Conservation (phyloP, 129 eudicot species). For the Lactuca sativa region DNA sequence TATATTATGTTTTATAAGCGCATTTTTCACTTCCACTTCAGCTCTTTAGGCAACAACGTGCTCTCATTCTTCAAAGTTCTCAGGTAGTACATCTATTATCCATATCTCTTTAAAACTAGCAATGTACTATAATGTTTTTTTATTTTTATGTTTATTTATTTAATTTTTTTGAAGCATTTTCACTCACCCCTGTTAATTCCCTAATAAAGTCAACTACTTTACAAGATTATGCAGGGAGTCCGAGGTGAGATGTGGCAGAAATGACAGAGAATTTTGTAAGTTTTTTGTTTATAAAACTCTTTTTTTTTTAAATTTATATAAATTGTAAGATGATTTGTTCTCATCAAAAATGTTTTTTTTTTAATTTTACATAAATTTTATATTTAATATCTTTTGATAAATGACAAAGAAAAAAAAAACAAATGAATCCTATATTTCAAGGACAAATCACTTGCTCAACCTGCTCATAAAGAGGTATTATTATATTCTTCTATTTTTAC, state of each 20-base stretch:
- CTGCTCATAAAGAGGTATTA: no score
- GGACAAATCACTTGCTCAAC: no score
- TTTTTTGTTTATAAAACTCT: no score
- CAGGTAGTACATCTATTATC: conserved; percentile 39
- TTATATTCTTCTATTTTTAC: no score
- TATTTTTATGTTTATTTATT: neutral
- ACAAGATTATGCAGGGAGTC: conserved; percentile 92
- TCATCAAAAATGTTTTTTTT: no score
- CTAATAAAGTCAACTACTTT: conserved; percentile 66
- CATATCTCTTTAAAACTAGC: neutral
- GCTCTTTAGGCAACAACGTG: conserved; percentile 83
- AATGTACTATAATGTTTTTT: neutral
- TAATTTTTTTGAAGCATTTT: conserved; percentile 55
- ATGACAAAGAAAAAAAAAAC: no score
- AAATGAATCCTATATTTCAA: no score
- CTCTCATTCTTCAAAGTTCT: conserved; percentile 79
- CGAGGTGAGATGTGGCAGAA: conserved; percentile 76
- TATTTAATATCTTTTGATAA: no score
- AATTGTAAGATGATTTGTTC: no score
- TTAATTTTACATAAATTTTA: no score
- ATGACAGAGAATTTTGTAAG: conserved; percentile 95
- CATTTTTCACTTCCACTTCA: conserved; percentile 73
- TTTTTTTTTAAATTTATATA: no score
- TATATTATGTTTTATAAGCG: conserved; percentile 42
- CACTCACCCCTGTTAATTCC: conserved; percentile 42